These are phyloP conservation scores for Cucurbitaria berberidis DNA, from an alignment of 2,329 filamentous ascomycete species.

Conservation along the genomic window DNA sequence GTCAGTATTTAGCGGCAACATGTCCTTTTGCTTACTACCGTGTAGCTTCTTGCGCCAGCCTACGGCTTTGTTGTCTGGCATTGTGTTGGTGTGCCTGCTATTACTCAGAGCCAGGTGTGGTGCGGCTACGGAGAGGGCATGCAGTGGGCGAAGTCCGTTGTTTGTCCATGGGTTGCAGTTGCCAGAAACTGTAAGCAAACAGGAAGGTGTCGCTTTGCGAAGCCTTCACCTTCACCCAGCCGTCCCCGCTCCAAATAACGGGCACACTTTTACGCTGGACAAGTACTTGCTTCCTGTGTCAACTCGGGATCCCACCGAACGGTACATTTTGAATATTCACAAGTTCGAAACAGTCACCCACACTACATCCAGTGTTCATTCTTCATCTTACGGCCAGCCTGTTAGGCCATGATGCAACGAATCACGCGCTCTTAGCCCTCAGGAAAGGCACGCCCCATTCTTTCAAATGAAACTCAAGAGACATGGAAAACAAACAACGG, in stretches of 20 bases:
- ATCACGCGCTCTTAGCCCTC: too few relatives aligned
- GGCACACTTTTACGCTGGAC: neutral
- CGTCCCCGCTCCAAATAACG: neutral
- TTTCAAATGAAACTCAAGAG: neutral
- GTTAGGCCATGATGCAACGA: too few relatives aligned
- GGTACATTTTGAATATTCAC: too few relatives aligned
- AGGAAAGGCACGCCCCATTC: too few relatives aligned
- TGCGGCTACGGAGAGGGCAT: slow-evolving; percentile 2
- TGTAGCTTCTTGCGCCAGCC: slow-evolving; percentile 34
- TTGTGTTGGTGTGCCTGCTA: slow-evolving; percentile 6
- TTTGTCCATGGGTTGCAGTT: neutral
- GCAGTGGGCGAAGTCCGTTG: neutral
- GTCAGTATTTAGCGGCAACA: slow-evolving; percentile 9
- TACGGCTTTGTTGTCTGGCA: slow-evolving; percentile 25
- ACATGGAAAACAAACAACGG: neutral
- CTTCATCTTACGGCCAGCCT: too few relatives aligned
- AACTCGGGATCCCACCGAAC: too few relatives aligned
- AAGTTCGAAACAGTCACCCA: too few relatives aligned
- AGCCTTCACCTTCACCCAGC: neutral
- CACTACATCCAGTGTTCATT: too few relatives aligned
- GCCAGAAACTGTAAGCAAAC: neutral
- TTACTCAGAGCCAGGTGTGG: slow-evolving; percentile 8
- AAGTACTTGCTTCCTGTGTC: neutral
- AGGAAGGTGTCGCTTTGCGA: neutral
- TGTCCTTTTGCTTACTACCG: slow-evolving; percentile 20